Evolutionary conservation across 805 yeast species (phyloP).

Genomic region (Debaryomyces tyrocola): DNA sequence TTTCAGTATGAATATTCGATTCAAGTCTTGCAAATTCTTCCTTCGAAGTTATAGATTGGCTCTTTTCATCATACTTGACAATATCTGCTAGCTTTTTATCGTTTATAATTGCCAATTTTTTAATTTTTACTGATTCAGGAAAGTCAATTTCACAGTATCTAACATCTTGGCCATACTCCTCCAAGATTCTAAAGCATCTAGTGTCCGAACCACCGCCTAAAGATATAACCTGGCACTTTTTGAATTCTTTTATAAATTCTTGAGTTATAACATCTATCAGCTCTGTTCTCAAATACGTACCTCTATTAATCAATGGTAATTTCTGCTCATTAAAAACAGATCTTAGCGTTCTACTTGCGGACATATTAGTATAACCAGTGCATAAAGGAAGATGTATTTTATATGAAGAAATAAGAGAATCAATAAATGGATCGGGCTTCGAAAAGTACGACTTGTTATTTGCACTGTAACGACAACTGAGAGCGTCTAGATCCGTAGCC

Average conservation of each 20-base stretch:
- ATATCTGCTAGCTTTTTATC: slow-evolving; percentile 25
- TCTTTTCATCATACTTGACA: slow-evolving; percentile 15
- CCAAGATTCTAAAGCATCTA: slow-evolving; percentile 53
- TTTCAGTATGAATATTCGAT: slow-evolving; percentile 32
- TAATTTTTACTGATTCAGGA: slow-evolving; percentile 50
- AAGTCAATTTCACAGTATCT: slow-evolving; percentile 66
- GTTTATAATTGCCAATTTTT: slow-evolving; percentile 47
- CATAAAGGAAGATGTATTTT: slow-evolving; percentile 37
- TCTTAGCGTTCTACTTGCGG: slow-evolving; percentile 41
- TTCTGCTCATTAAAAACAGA: slow-evolving; percentile 43
- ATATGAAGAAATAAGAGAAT: slow-evolving; percentile 34
- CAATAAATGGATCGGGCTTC: slow-evolving; percentile 37
- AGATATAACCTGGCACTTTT: slow-evolving; percentile 55
- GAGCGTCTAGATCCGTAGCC: slow-evolving; percentile 68
- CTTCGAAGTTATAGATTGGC: slow-evolving; percentile 10
- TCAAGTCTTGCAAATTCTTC: slow-evolving; percentile 22
- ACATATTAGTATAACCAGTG: slow-evolving; percentile 36
- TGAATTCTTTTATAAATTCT: slow-evolving; percentile 35
- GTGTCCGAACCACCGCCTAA: slow-evolving; percentile 86
- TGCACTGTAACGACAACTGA: slow-evolving; percentile 64
- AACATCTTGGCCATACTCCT: slow-evolving; percentile 23
- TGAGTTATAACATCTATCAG: slow-evolving; percentile 50
- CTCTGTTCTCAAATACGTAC: slow-evolving; percentile 62
- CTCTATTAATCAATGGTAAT: slow-evolving; percentile 68
- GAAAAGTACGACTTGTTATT: slow-evolving; percentile 46